A percentile compares a stretch with the other conserved stretches of the same genome.
These are phyloP conservation scores for Aspergillus indologenus DNA, from an alignment of 495 filamentous ascomycete species.

Conservation along the genomic window DNA sequence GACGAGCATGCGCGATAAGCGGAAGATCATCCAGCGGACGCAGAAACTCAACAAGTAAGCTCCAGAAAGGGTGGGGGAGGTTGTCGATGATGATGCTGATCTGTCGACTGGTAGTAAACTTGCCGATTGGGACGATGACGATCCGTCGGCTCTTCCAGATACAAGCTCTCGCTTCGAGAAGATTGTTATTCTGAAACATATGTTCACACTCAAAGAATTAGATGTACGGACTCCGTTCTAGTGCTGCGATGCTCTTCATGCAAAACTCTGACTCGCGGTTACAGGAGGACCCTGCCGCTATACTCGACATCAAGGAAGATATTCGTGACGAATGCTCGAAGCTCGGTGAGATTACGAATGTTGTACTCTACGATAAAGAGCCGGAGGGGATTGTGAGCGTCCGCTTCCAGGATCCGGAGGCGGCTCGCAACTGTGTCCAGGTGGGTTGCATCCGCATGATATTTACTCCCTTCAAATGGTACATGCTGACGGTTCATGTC, in stretches of 20 bases:
- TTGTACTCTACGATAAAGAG: conserved; percentile 85
- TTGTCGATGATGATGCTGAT: no score
- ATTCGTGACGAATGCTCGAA: conserved; percentile 87
- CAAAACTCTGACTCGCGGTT: conserved; percentile 20
- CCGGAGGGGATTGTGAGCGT: conserved; percentile 84
- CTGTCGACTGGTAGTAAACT: conserved; percentile 61
- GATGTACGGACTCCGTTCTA: conserved; percentile 42
- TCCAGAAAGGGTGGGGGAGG: no score
- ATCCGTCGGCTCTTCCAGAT: conserved; percentile 56
- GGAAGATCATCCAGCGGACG: conserved; percentile 84
- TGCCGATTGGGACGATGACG: conserved; percentile 91
- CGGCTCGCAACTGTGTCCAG: conserved; percentile 70
- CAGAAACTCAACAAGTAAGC: conserved; percentile 74
- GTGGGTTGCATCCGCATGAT: conserved; percentile 29
- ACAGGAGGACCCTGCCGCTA: conserved; percentile 73
- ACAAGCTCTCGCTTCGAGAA: conserved; percentile 67
- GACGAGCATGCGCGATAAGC: conserved; percentile 58
- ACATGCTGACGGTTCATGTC: conserved; percentile 1
- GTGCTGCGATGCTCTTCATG: not conserved
- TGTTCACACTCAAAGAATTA: conserved; percentile 88
- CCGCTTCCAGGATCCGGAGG: conserved; percentile 64
- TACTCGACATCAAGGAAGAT: conserved; percentile 91
- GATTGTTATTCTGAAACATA: conserved; percentile 83
- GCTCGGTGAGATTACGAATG: conserved; percentile 83
- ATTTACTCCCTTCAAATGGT: not conserved